phyloP scores from a whole-genome alignment of 805 yeast genomes.

The Candida germanica region DNA sequence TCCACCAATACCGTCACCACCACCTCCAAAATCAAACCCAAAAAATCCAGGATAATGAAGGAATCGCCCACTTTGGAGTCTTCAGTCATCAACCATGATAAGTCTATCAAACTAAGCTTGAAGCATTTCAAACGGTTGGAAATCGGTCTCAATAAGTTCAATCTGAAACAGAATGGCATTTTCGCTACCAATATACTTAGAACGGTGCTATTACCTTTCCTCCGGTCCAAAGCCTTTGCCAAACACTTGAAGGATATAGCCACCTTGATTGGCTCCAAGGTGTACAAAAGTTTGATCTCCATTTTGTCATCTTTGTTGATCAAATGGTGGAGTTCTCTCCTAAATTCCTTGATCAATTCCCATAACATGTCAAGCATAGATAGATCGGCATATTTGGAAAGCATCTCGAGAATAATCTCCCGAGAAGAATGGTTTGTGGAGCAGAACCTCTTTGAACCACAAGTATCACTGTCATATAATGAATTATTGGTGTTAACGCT shows the following conservation, averaged over 20 bases:
- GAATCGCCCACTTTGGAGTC: background rate
- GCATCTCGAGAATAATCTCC: conserved; percentile 48
- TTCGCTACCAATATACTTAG: conserved; percentile 47
- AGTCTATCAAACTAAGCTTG: conserved; percentile 12
- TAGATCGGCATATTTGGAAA: conserved; percentile 51
- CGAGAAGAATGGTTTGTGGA: conserved; percentile 43
- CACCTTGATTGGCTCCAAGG: conserved; percentile 10
- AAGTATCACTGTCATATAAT: conserved; percentile 22
- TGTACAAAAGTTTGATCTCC: conserved; percentile 32
- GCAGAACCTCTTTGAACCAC: conserved; percentile 14
- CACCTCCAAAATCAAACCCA: background rate
- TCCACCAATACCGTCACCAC: conserved; percentile 7
- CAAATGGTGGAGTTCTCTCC: conserved; percentile 55
- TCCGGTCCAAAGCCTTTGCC: conserved; percentile 21
- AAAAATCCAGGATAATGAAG: conserved; percentile 8
- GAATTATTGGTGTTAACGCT: conserved; percentile 49
- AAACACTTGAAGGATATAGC: conserved; percentile 2
- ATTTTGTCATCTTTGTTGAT: conserved; percentile 32
- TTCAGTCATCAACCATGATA: conserved; percentile 7
- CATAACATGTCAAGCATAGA: conserved; percentile 41
- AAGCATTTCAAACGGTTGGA: conserved; percentile 41
- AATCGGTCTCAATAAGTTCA: conserved; percentile 42
- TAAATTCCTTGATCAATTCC: conserved; percentile 21
- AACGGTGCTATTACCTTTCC: conserved; percentile 44
- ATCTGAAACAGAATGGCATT: conserved; percentile 30